Conservation (phyloP, 2,329 filamentous ascomycete species). For the Cyphellophora europaea region DNA sequence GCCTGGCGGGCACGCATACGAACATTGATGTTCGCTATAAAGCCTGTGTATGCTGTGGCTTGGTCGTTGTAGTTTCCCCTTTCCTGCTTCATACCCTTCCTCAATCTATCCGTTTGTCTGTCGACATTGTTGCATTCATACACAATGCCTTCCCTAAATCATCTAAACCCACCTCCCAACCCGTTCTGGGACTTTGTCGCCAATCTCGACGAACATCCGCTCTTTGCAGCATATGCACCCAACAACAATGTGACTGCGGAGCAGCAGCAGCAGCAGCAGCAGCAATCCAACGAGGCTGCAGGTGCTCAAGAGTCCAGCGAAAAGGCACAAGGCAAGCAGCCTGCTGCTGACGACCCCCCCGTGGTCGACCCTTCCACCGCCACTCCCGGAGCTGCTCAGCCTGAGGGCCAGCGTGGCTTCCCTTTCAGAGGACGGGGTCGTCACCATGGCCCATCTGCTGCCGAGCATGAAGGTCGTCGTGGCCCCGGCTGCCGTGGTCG, state of each 20-base stretch:
- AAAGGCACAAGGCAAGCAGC: constrained; percentile 13
- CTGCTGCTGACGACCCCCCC: constrained; percentile 15
- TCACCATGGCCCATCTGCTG: background rate
- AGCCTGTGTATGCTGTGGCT: too few relatives aligned
- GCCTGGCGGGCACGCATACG: background rate
- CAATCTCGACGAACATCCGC: constrained; percentile 40
- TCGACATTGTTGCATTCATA: too few relatives aligned
- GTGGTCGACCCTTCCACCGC: constrained; percentile 17
- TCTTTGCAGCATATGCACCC: constrained; percentile 28
- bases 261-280: constrained; percentile 9
- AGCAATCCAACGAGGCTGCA: constrained; percentile 21
- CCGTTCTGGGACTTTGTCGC: constrained; percentile 50
- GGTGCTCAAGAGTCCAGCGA: constrained; percentile 24
- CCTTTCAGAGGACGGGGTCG: background rate
- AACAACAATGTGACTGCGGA: constrained; percentile 22
- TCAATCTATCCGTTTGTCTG: too few relatives aligned
- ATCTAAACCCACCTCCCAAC: constrained; percentile 29
- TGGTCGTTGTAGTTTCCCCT: too few relatives aligned
- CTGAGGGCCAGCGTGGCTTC: background rate
- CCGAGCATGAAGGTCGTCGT: background rate
- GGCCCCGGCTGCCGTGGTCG: constrained; percentile 1
- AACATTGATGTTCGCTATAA: too few relatives aligned
- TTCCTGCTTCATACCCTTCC: too few relatives aligned
- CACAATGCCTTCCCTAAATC: constrained; percentile 47
- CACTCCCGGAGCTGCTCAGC: constrained; percentile 4